Percentiles rank a stretch among this genome's conserved stretches.
Evolutionary conservation across 352 stramenopile species (phyloP).

Genomic region (Globisporangium takayamanum): DNA sequence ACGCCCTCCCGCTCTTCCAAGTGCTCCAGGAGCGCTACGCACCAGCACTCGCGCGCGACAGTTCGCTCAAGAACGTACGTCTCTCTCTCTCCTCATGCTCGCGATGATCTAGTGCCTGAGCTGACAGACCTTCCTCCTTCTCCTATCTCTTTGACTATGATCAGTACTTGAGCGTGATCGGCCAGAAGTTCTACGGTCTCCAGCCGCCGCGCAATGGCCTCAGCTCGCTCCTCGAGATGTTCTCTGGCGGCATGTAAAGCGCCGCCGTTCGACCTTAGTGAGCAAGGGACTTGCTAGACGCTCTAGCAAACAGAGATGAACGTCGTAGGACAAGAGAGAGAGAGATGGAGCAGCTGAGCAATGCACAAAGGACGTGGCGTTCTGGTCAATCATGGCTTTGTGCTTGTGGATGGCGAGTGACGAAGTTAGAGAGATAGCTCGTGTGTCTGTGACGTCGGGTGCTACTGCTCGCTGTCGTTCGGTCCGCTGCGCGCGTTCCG

Average conservation of each 20-base stretch:
- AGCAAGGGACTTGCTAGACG: background rate
- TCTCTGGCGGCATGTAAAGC: constrained; percentile 66
- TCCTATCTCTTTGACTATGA: background rate
- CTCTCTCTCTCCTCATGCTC: background rate
- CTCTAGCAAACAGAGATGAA: background rate
- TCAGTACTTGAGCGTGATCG: constrained; percentile 81
- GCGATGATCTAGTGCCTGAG: background rate
- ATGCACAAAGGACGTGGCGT: background rate
- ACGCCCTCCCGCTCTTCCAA: constrained; percentile 82
- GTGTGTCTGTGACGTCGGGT: background rate
- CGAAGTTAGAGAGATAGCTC: background rate
- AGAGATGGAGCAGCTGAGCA: background rate
- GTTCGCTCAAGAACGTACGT: constrained; percentile 73
- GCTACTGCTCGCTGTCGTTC: constrained; percentile 1
- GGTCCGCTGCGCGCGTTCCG: constrained; percentile 20
- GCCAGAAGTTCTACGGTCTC: constrained; percentile 82
- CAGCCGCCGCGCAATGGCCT: constrained; percentile 71
- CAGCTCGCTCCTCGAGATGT: constrained; percentile 82
- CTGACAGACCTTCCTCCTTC: background rate
- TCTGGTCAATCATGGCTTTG: background rate
- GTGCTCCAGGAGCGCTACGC: constrained; percentile 83
- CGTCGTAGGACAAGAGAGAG: background rate
- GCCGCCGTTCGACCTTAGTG: background rate
- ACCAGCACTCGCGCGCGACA: constrained; percentile 61
- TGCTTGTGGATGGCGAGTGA: background rate